phyloP scores from a whole-genome alignment of 75 land plant species.

The Pinus albicaulis region DNA sequence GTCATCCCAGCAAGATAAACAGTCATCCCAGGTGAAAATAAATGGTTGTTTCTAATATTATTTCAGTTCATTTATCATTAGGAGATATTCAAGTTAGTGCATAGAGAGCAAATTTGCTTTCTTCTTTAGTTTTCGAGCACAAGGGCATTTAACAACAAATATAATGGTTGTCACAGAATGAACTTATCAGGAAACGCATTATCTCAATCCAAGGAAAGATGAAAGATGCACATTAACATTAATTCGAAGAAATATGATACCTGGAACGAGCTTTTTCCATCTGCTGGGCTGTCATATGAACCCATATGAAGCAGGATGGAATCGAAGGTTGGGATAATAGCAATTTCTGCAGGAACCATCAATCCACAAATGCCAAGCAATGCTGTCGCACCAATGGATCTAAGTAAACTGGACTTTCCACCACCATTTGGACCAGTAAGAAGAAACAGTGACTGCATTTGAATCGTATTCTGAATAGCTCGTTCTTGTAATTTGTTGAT shows the following conservation, averaged over 20 bases:
- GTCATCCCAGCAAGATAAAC: too few species aligned
- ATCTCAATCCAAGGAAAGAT: neutral
- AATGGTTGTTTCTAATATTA: neutral
- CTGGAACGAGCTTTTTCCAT: constrained; percentile 98
- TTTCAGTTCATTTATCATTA: too few species aligned
- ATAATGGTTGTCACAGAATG: neutral
- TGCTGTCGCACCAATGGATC: constrained; percentile 95
- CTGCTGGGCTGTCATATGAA: constrained; percentile 95
- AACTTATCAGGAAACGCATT: neutral
- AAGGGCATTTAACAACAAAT: too few species aligned
- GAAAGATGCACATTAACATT: neutral
- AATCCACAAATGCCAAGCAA: constrained; percentile 93
- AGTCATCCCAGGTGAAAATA: too few species aligned
- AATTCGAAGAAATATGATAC: constrained; percentile 25
- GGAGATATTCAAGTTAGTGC: too few species aligned
- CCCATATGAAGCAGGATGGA: constrained; percentile 90
- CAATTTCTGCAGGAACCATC: constrained; percentile 89
- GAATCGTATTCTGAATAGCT: constrained; percentile 65
- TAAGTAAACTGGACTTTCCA: constrained; percentile 93
- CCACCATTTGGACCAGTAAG: constrained; percentile 99
- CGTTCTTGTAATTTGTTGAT: constrained; percentile 55
- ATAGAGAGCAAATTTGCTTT: too few species aligned
- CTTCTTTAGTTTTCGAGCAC: too few species aligned
- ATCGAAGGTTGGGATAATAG: constrained; percentile 81
- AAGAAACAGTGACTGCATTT: constrained; percentile 83